Conservation (phyloP, 2,329 filamentous ascomycete species). For the Ophiocordyceps camponoti-leonardi region DNA sequence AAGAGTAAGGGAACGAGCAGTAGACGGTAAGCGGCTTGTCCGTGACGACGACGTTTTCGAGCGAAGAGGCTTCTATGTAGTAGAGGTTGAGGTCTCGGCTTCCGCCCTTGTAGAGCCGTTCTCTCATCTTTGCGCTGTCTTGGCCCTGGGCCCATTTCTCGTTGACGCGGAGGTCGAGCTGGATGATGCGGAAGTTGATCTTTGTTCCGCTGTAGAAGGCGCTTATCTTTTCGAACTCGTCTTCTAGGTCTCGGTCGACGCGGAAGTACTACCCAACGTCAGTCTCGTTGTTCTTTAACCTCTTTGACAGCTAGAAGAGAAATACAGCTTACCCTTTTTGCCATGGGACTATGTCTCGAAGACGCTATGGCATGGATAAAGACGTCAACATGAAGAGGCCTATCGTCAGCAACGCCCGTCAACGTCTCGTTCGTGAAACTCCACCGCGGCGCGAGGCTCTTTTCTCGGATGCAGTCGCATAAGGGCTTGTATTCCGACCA, state of each 20-base stretch:
- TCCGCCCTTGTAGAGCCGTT: neutral
- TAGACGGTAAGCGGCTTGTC: neutral
- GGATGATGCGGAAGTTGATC: neutral
- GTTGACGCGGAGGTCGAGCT: neutral
- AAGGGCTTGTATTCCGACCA: neutral
- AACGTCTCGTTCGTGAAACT: neutral
- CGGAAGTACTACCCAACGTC: neutral
- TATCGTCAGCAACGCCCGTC: neutral
- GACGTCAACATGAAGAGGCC: neutral
- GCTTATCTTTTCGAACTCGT: neutral
- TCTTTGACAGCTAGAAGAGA: neutral
- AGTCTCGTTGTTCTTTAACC: neutral
- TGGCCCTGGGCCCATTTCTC: neutral
- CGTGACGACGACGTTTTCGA: neutral
- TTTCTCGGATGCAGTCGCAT: neutral
- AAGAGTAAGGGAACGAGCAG: neutral
- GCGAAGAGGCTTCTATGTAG: neutral
- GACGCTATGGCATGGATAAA: neutral
- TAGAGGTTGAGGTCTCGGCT: neutral
- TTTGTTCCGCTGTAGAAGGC: neutral
- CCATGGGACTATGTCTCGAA: neutral
- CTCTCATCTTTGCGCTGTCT: neutral
- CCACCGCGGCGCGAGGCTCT: neutral
- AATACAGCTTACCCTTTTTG: neutral
- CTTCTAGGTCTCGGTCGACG: neutral